phyloP scores from a whole-genome alignment of 805 yeast species.

The Saccharomycopsis oosterbeekiorum region DNA sequence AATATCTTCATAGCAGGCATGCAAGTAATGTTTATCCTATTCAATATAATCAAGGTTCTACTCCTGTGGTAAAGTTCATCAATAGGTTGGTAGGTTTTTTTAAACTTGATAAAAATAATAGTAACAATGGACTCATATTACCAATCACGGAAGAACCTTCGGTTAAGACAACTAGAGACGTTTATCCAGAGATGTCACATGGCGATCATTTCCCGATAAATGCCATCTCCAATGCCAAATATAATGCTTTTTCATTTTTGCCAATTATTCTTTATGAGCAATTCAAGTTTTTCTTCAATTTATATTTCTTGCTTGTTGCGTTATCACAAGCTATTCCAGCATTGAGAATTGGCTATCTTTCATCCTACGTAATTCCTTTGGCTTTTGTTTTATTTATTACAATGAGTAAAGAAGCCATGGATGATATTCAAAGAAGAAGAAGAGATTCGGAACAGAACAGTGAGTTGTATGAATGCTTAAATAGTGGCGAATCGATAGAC shows the following conservation, averaged over 20 bases:
- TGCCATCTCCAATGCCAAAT: slow-evolving; percentile 89
- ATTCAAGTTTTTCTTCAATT: slow-evolving; percentile 91
- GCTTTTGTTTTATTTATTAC: slow-evolving; percentile 89
- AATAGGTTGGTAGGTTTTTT: background rate
- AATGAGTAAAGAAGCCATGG: slow-evolving; percentile 92
- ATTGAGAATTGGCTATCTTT: slow-evolving; percentile 83
- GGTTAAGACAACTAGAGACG: slow-evolving; percentile 24
- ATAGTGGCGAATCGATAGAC: slow-evolving; percentile 24
- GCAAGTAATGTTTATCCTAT: background rate
- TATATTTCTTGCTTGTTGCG: slow-evolving; percentile 87
- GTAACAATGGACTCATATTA: background rate
- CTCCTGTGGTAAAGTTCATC: background rate
- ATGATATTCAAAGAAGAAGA: slow-evolving; percentile 82
- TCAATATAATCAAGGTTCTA: background rate
- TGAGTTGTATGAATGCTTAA: slow-evolving; percentile 68
- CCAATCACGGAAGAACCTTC: slow-evolving; percentile 4
- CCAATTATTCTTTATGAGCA: slow-evolving; percentile 91
- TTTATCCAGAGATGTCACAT: slow-evolving; percentile 34
- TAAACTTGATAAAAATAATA: background rate
- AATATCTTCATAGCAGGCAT: background rate
- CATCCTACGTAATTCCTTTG: slow-evolving; percentile 88
- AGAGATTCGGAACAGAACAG: slow-evolving; percentile 84
- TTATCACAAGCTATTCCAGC: slow-evolving; percentile 87
- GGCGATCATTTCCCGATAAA: slow-evolving; percentile 45
- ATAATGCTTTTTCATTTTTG: slow-evolving; percentile 75